Conservation (phyloP, 148 eudicot species). For the Chenopodium formosanum region DNA sequence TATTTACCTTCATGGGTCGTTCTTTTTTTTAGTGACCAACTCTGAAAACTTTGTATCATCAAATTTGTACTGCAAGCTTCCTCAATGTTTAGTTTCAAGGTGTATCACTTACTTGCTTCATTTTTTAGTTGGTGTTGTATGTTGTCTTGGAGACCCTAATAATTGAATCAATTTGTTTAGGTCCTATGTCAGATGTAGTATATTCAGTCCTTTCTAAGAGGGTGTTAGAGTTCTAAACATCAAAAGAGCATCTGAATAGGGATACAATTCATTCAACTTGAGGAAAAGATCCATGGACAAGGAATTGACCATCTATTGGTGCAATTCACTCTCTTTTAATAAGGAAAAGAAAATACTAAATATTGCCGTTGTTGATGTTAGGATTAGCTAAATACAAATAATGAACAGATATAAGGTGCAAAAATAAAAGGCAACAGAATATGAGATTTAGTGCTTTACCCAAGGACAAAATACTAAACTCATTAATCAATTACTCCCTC, state of each 20-base stretch:
- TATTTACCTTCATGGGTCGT: background rate
- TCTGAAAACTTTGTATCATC: background rate
- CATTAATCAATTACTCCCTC: too few species aligned
- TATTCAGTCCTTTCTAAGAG: background rate
- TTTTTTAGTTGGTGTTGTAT: background rate
- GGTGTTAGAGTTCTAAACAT: background rate
- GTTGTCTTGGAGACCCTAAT: background rate
- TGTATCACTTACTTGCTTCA: background rate
- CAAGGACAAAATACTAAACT: too few species aligned
- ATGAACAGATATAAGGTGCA: too few species aligned
- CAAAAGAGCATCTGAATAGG: background rate
- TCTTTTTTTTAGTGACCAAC: background rate
- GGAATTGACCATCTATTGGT: background rate
- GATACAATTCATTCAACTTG: background rate
- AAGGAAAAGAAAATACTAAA: background rate
- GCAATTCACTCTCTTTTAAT: background rate
- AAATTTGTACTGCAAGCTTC: background rate
- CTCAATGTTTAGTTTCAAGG: background rate
- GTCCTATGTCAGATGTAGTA: background rate
- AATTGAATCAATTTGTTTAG: background rate
- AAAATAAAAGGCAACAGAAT: too few species aligned
- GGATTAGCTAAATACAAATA: too few species aligned
- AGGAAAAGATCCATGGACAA: background rate
- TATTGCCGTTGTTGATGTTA: too few species aligned
- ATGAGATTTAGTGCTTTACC: too few species aligned